phyloP scores from a whole-genome alignment of 371 early-diverging fungal species.

The Blyttiomyces sp. region DNA sequence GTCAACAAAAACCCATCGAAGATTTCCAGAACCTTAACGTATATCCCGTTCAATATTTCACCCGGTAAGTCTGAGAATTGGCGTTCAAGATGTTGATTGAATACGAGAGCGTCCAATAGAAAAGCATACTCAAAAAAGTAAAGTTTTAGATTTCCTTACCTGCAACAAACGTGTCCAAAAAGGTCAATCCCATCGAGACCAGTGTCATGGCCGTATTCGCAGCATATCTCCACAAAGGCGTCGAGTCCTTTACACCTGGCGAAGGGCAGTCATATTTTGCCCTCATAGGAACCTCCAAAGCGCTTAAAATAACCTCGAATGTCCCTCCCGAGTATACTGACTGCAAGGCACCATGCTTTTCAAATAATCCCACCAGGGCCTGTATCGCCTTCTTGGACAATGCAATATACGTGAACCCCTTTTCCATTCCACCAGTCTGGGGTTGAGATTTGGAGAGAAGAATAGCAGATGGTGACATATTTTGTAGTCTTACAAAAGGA shows the following conservation, averaged over 20 bases:
- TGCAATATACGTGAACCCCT: conserved; percentile 64
- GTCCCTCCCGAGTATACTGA: conserved; percentile 64
- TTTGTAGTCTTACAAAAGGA: conserved; percentile 32
- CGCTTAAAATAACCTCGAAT: conserved; percentile 61
- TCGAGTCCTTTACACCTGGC: conserved; percentile 68
- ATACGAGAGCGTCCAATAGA: too few species aligned
- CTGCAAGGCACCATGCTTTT: conserved; percentile 46
- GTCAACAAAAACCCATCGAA: conserved; percentile 71
- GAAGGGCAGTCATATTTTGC: conserved; percentile 75
- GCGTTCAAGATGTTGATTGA: conserved; percentile 2
- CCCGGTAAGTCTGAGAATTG: conserved; percentile 45
- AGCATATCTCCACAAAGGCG: conserved; percentile 73
- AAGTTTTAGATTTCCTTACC: conserved; percentile 38
- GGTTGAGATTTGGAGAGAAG: conserved; percentile 4
- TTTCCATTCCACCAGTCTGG: conserved; percentile 14
- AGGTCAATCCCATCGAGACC: conserved; percentile 57
- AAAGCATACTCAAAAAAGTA: too few species aligned
- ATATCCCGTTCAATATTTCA: conserved; percentile 61
- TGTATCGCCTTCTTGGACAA: conserved; percentile 65
- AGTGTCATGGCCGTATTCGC: conserved; percentile 65
- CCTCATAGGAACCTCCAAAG: conserved; percentile 68
- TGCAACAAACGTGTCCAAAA: conserved; percentile 54
- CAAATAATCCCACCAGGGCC: conserved; percentile 56
- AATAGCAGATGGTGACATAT: conserved; percentile 1
- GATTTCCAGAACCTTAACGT: conserved; percentile 63